These are phyloP conservation scores for Lepidium sativum DNA, from an alignment of 345 rosid species.

Conservation along the genomic window DNA sequence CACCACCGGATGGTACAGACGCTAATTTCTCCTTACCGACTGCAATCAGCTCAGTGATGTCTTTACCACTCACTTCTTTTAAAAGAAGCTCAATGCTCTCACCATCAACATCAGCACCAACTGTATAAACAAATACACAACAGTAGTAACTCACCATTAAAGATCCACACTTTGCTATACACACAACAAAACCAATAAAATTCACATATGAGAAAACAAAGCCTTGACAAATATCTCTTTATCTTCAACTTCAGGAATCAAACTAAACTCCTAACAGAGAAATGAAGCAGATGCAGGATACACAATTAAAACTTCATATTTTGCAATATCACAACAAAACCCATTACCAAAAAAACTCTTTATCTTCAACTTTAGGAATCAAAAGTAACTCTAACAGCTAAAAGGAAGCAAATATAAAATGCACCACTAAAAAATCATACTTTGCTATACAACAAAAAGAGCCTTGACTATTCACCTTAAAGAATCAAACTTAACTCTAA, in stretches of 20 bases:
- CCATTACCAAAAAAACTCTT: not conserved
- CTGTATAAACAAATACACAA: slow-evolving; percentile 23
- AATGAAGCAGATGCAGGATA: no score
- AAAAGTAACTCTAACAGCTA: not conserved
- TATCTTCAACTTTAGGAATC: not conserved
- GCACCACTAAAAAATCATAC: no score
- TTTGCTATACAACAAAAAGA: no score
- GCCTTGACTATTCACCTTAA: not conserved
- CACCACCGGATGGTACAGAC: slow-evolving; percentile 63
- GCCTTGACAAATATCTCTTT: not conserved
- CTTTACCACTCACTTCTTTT: slow-evolving; percentile 51
- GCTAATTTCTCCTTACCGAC: slow-evolving; percentile 70
- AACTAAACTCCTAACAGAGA: no score
- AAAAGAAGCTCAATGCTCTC: slow-evolving; percentile 51
- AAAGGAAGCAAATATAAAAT: no score
- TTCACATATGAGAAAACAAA: not conserved
- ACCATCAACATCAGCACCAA: slow-evolving; percentile 62
- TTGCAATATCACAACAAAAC: no score
- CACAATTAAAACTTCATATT: no score
- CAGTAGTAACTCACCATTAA: not conserved
- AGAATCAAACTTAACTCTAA: not conserved
- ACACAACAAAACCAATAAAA: not conserved
- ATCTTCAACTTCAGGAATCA: not conserved
- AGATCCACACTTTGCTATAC: not conserved
- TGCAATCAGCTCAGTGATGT: slow-evolving; percentile 59